Base-by-base conservation (phyloP, 768 basidiomycete species). In the Omphalotus guepiniiformis region DNA sequence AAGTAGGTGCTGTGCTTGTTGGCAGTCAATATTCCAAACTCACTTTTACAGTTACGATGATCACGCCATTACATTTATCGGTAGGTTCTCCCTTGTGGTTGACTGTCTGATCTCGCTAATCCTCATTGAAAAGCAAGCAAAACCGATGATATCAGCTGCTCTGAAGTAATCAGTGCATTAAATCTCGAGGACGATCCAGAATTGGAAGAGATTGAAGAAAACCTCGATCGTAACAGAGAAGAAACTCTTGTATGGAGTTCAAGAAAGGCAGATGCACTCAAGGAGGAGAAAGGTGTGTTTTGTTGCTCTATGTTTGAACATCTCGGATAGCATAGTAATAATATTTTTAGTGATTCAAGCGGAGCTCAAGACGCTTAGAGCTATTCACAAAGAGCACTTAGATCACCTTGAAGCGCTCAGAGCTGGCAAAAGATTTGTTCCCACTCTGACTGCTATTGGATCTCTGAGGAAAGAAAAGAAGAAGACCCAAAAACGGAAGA, bases 141-240 rank as follows among this genome's bases (percentile, higher is more conserved):
- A 59, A 78, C 78, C 47, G 82, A 83, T 46, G 82, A 83, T 51
- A 73, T 83, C 12, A 79, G 78, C 11, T 80, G 78, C 44, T 74
- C 74, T 0, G 80, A 83, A 52, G 72, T 80, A 32, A 75, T 82
- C 39, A 60, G 60, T 7, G 72, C 75, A 1, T 67, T 83, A 37
- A 54, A 63, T 19, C 69, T 82, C 4, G 71, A 76, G 3, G 74
- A 79, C 42, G 75, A 81, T n/a, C 69, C 72, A 1, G 71, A 73
- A 41, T 63, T 81, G 15, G 72, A 75, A 43, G 69, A 60, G 1
- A 76, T 82, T 16, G 73, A 80, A 51, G 70, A 67, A 0, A 67
- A 65, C 15, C 65, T 82, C n/a, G 60, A 69, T 0, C 32, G 59
- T 16, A 60, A 69, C 27, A 59, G 60, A 12, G 49, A 57, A 0